Evolutionary conservation across 805 yeast genomes (phyloP).

Genomic region (Yamadazyma takamatsuzukensis): DNA sequence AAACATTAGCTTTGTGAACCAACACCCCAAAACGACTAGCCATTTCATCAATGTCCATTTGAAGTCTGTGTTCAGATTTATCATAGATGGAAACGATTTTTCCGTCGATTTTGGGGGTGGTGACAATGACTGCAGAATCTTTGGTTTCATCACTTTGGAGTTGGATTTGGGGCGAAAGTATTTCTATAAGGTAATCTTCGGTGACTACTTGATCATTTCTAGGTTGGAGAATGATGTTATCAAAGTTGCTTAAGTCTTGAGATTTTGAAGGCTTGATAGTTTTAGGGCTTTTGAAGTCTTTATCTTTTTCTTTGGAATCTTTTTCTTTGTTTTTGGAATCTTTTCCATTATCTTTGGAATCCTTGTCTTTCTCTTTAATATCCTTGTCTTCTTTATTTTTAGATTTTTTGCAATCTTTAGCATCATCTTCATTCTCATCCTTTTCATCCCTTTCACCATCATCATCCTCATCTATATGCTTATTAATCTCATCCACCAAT

Average conservation of each 20-base stretch:
- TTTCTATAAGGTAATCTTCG: constrained; percentile 38
- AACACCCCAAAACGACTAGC: constrained; percentile 69
- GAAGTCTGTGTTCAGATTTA: constrained; percentile 27
- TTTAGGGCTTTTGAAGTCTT: constrained; percentile 1
- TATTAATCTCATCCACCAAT: constrained; percentile 20
- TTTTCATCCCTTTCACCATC: constrained; percentile 19
- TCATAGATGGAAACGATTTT: constrained; percentile 65
- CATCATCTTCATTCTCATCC: constrained; percentile 29
- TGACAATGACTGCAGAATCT: constrained; percentile 62
- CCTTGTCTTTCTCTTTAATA: too few species aligned
- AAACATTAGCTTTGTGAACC: constrained; percentile 68
- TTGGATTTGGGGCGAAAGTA: constrained; percentile 43
- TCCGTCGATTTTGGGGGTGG: constrained; percentile 68
- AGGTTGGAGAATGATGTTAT: constrained; percentile 23
- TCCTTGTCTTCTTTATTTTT: too few species aligned
- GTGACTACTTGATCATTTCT: constrained; percentile 21
- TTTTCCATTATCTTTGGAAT: too few species aligned
- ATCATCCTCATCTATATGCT: neutral
- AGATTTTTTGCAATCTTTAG: constrained; percentile 17
- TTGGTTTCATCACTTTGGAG: constrained; percentile 35
- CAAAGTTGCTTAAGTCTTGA: constrained; percentile 26
- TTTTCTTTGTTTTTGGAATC: too few species aligned
- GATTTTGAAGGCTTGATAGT: constrained; percentile 3
- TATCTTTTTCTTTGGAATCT: too few species aligned
- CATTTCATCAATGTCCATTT: constrained; percentile 31